Evolutionary conservation across 2,329 filamentous ascomycete genomes (phyloP).

Genomic region (Metarhizium album): DNA sequence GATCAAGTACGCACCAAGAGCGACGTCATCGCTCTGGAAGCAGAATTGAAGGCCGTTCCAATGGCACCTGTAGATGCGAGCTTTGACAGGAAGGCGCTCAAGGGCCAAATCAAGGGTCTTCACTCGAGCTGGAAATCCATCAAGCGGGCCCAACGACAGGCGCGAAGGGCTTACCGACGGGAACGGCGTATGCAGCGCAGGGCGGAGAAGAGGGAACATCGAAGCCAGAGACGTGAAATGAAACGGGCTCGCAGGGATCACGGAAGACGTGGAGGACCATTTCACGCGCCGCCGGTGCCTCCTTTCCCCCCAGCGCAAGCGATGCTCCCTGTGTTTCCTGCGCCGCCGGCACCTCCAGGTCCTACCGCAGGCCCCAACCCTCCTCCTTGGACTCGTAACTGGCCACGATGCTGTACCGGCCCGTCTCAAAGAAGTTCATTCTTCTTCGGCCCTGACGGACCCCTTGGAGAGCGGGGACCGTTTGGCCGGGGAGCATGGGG

Average conservation of each 20-base stretch:
- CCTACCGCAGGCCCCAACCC: constrained; percentile 3
- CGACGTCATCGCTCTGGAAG: constrained; percentile 29
- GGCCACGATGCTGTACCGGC: neutral
- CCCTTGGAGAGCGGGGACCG: neutral
- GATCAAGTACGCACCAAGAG: constrained; percentile 37
- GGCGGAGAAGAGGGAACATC: constrained; percentile 23
- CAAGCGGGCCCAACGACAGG: constrained; percentile 19
- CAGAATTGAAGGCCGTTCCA: constrained; percentile 30
- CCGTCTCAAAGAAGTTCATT: neutral
- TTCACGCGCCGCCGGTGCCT: constrained; percentile 3
- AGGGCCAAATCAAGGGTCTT: constrained; percentile 33
- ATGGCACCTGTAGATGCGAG: neutral
- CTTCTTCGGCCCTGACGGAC: neutral
- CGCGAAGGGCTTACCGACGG: constrained; percentile 21
- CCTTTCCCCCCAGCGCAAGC: constrained; percentile 1
- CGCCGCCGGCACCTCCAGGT: neutral
- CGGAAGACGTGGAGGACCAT: constrained; percentile 11
- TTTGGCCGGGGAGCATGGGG: constrained; percentile 8
- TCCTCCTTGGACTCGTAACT: neutral
- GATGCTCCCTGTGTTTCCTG: neutral
- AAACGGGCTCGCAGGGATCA: constrained; percentile 20
- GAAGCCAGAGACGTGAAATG: constrained; percentile 19
- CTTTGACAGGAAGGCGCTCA: constrained; percentile 23
- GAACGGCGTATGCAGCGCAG: constrained; percentile 18
- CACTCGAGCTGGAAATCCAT: constrained; percentile 30